phyloP scores from a whole-genome alignment of 1,139 yeast species.

The Candida tetrigidarum region DNA sequence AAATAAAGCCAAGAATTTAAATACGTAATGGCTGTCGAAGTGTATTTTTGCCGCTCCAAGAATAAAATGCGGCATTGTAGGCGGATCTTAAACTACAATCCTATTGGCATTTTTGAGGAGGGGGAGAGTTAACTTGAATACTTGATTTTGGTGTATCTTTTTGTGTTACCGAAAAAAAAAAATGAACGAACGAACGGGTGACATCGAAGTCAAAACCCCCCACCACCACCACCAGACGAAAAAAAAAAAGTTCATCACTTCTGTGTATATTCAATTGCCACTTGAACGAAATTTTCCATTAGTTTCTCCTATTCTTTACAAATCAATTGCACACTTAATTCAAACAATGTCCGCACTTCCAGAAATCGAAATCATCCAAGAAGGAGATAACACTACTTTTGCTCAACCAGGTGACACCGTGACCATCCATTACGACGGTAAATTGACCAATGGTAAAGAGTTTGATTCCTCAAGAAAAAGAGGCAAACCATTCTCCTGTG shows the following conservation, averaged over 20 bases:
- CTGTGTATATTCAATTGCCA: too few relatives aligned
- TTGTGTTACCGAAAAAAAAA: too few relatives aligned
- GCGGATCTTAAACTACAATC: too few relatives aligned
- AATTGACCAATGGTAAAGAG: conserved; percentile 90
- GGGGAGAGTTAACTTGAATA: too few relatives aligned
- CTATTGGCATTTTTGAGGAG: too few relatives aligned
- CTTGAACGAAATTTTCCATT: neutral
- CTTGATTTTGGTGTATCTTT: too few relatives aligned
- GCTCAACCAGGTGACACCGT: conserved; percentile 87
- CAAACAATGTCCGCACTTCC: conserved; percentile 22
- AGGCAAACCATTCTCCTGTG: conserved; percentile 92
- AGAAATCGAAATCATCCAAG: conserved; percentile 48
- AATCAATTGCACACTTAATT: conserved; percentile 2
- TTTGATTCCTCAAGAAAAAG: conserved; percentile 95
- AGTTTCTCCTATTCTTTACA: neutral
- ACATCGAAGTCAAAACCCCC: too few relatives aligned
- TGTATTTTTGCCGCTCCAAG: too few relatives aligned
- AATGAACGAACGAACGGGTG: too few relatives aligned
- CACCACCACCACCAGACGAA: neutral
- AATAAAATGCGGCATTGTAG: too few relatives aligned
- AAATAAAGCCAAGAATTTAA: too few relatives aligned
- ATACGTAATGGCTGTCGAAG: too few relatives aligned
- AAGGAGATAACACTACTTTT: conserved; percentile 84
- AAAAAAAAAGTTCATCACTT: neutral
- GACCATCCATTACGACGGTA: conserved; percentile 94